Percentiles rank a stretch among this genome's conserved stretches.
Conservation (phyloP, 495 filamentous ascomycete genomes). For the Hypoxylon trugodes region DNA sequence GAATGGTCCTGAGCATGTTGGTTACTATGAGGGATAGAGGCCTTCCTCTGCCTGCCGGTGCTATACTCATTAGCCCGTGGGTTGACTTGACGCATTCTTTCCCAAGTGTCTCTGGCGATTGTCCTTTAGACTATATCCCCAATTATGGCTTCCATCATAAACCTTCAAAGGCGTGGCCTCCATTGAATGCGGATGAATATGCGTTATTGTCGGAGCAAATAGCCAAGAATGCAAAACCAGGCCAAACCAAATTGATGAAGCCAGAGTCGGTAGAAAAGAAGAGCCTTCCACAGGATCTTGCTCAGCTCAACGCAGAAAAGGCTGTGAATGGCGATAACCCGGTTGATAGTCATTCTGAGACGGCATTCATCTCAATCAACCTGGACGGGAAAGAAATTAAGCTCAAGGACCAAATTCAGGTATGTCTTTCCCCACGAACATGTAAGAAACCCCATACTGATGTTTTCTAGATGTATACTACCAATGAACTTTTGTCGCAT, state of each 20-base stretch:
- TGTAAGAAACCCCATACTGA: conserved; percentile 18
- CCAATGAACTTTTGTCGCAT: conserved; percentile 85
- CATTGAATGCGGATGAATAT: conserved; percentile 77
- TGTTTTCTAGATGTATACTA: conserved; percentile 75
- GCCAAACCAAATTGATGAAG: conserved; percentile 22
- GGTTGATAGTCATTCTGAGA: conserved; percentile 46
- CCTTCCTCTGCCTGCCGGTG: conserved; percentile 84
- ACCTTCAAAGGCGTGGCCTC: conserved; percentile 89
- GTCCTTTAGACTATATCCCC: conserved; percentile 85
- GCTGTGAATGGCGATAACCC: conserved; percentile 3
- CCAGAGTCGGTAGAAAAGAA: conserved; percentile 31
- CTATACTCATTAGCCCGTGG: conserved; percentile 91
- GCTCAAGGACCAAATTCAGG: conserved; percentile 91
- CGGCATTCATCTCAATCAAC: conserved; percentile 64
- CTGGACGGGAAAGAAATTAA: conserved; percentile 74
- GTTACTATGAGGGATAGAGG: conserved; percentile 82
- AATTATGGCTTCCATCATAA: conserved; percentile 84
- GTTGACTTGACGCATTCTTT: conserved; percentile 94
- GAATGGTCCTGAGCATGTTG: conserved; percentile 83
- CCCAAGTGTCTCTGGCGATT: conserved; percentile 80
- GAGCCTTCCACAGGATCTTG: conserved; percentile 29
- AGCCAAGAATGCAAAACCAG: conserved; percentile 41
- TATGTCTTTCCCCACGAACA: conserved; percentile 15
- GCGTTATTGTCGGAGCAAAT: conserved; percentile 46
- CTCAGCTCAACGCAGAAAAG: conserved; percentile 13